phyloP scores from a whole-genome alignment of 2,329 filamentous ascomycete species.

The Trichoderma breve region DNA sequence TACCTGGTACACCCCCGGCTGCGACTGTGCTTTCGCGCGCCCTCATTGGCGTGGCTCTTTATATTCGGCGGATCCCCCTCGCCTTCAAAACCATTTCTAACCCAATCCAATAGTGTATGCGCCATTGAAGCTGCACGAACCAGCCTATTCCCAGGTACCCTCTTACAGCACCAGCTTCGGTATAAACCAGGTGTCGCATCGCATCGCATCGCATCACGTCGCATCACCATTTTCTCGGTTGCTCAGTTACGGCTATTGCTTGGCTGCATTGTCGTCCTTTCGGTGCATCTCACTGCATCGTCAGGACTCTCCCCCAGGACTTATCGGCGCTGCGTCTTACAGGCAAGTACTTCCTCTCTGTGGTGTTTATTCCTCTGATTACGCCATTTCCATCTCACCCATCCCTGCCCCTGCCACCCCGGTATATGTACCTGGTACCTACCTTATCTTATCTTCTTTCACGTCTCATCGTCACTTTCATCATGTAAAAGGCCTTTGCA shows the following conservation, averaged over 20 bases:
- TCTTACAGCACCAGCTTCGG: background rate
- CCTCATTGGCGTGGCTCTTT: slow-evolving; percentile 9
- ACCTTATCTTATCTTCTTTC: slow-evolving; percentile 13
- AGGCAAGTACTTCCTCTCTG: background rate
- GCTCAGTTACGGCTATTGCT: background rate
- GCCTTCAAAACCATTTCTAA: background rate
- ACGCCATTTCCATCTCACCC: background rate
- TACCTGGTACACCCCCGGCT: background rate
- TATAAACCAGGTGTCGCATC: slow-evolving; percentile 8
- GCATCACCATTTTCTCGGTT: background rate
- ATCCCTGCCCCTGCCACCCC: background rate
- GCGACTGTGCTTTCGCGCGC: background rate
- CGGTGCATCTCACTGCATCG: slow-evolving; percentile 12
- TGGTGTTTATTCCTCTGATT: background rate
- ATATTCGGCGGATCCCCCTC: slow-evolving; percentile 6
- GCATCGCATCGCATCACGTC: slow-evolving; percentile 9
- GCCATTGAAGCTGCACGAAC: slow-evolving; percentile 14
- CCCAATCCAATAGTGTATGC: slow-evolving; percentile 12
- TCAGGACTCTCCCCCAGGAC: background rate
- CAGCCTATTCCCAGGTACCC: background rate
- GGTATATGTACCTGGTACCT: background rate
- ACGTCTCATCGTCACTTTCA: background rate
- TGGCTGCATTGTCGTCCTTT: slow-evolving; percentile 2
- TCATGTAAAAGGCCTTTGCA: background rate
- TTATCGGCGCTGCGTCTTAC: background rate